A percentile compares a stretch with the other conserved stretches of the same genome.
phyloP scores from a whole-genome alignment of 768 basidiomycete genomes.

The Xanthoconium purpureum region DNA sequence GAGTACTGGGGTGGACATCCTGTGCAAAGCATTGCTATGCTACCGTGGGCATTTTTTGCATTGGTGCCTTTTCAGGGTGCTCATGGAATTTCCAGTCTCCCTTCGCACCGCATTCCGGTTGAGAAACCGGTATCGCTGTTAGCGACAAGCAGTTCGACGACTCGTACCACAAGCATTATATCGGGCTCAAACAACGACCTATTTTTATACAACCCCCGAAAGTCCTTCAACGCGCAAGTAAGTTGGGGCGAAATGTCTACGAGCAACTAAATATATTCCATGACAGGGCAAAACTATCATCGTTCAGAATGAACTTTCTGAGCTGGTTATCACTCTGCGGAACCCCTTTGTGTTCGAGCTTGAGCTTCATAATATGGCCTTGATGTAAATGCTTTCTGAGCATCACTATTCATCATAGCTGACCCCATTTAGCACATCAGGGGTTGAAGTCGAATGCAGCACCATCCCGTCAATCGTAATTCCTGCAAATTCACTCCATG shows the following conservation, averaged over 20 bases:
- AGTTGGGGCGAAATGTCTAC: conserved; percentile 11
- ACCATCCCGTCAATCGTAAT: conserved; percentile 57
- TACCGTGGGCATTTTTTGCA: conserved; percentile 52
- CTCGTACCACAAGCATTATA: conserved; percentile 44
- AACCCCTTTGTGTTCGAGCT: conserved; percentile 94
- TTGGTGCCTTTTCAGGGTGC: neutral
- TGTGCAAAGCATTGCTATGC: conserved; percentile 72
- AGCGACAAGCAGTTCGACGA: conserved; percentile 36
- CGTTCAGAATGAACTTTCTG: conserved; percentile 79
- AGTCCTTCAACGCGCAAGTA: conserved; percentile 56
- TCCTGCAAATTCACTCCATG: conserved; percentile 72
- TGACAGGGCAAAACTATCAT: conserved; percentile 57
- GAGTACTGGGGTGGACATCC: conserved; percentile 89
- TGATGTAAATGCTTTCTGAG: conserved; percentile 55
- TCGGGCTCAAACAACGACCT: conserved; percentile 65
- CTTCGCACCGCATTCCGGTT: conserved; percentile 64
- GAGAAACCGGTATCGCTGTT: conserved; percentile 68
- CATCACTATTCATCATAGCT: neutral
- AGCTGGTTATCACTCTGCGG: conserved; percentile 78
- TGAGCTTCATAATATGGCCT: conserved; percentile 73
- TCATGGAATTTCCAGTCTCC: conserved; percentile 47
- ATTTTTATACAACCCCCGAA: conserved; percentile 91
- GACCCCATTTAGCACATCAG: conserved; percentile 64
- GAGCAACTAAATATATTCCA: neutral
- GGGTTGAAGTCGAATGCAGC: conserved; percentile 68